phyloP scores from a whole-genome alignment of 1,284 basidiomycete genomes.

The Caloboletus firmus region DNA sequence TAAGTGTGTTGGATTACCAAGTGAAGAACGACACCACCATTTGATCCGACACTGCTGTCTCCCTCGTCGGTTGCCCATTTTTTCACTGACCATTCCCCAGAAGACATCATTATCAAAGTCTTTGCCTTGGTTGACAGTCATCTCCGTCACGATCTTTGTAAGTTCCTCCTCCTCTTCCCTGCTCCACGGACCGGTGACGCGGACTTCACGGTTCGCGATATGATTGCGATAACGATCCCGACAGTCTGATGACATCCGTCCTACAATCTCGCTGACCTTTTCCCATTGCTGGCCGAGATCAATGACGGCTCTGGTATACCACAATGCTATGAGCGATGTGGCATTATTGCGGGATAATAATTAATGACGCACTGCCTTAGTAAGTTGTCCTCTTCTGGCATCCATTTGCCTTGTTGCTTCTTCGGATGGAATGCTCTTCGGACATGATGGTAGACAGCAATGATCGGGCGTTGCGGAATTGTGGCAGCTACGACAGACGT shows the following conservation, averaged over 20 bases:
- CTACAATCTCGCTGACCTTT: constrained; percentile 64
- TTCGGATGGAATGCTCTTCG: constrained; percentile 67
- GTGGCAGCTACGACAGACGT: constrained; percentile 50
- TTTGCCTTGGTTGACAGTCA: constrained; percentile 67
- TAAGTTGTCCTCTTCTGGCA: constrained; percentile 61
- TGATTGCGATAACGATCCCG: constrained; percentile 83
- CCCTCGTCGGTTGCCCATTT: constrained; percentile 72
- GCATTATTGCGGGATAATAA: neutral
- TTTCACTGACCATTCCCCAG: constrained; percentile 72
- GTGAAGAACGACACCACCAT: constrained; percentile 49
- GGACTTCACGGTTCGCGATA: constrained; percentile 58
- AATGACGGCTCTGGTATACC: constrained; percentile 54
- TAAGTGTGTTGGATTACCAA: neutral
- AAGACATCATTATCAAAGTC: constrained; percentile 76
- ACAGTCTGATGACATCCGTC: constrained; percentile 75
- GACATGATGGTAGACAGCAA: constrained; percentile 80
- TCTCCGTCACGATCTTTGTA: constrained; percentile 67
- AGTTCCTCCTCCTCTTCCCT: constrained; percentile 72
- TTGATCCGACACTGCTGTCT: constrained; percentile 83
- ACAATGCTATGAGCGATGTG: constrained; percentile 2
- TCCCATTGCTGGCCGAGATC: constrained; percentile 79
- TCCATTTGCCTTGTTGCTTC: constrained; percentile 71
- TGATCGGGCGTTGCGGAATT: constrained; percentile 71
- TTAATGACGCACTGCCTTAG: constrained; percentile 54
- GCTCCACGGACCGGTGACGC: constrained; percentile 63